Evolutionary conservation across 225 moss, liverwort and hornwort species (phyloP), one percentile per base, ranked within the genome.

Genomic region (Sphagnum contortum): DNA sequence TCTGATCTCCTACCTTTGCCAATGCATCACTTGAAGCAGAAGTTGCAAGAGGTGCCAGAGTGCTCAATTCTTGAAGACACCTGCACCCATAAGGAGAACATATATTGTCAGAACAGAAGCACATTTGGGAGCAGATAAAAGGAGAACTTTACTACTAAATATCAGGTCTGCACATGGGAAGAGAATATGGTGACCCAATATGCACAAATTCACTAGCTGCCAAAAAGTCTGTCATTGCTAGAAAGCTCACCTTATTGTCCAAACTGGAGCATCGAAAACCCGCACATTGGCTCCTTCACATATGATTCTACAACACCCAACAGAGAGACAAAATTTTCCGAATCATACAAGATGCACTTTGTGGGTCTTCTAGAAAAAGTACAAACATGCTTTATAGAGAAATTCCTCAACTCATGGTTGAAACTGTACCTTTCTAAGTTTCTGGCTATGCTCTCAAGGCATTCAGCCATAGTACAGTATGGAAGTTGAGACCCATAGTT

Each of bases 51-150:
- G 48, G 74, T 87, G 87, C 90, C 6, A 87, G 75, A 60, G 69
- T 72, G 52, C 78, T 88, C 70, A 92, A 57, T 67, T 92, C 96
- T 77, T 96, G 88, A 57, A 96, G 65, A 81, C 85, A 92, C 72
- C 94, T 94, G 73, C 46, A 64, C 29, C 29, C 29, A 29, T 29
- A 29, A 29, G 29, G 29, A 29, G 1, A 29, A 29, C 29, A 29
- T 29, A 29, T 29, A 1, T 29, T 29, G 29, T 29, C 29, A 29
- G 29, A 29, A 29, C 29, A 29, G 29, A 29, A 29, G 29, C 29
- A 29, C 29, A 29, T 29, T 29, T 29, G 29, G 29, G 29, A 29
- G 29, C 29, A 29, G 29, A 29, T 29, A 29, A 29, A 29, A 29
- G 29, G 29, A 29, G 29, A 29, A 29, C 29, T 29, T 29, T 29